phyloP scores from a whole-genome alignment of 2,329 filamentous ascomycete species.

The Alternaria incomplexa region DNA sequence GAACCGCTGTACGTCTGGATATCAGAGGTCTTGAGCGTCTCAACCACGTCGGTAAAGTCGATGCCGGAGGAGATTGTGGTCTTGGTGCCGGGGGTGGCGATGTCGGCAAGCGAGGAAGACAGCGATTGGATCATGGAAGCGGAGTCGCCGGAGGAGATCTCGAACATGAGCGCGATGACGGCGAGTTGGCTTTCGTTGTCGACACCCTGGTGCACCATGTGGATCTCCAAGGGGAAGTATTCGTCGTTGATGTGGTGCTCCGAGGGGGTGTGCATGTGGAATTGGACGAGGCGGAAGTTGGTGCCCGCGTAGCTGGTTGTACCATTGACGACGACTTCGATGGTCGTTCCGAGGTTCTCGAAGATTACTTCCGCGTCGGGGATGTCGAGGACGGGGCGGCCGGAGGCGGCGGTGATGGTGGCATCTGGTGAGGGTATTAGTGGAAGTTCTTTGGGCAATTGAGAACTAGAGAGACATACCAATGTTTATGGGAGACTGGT shows the following conservation, averaged over 20 bases:
- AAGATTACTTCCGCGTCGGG: constrained; percentile 56
- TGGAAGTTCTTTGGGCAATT: background rate
- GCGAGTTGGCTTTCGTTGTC: constrained; percentile 46
- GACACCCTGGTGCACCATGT: constrained; percentile 64
- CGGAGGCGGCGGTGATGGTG: constrained; percentile 37
- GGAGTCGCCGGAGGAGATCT: constrained; percentile 46
- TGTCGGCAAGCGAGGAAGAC: constrained; percentile 45
- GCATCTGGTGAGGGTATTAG: constrained; percentile 30
- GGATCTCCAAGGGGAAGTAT: constrained; percentile 57
- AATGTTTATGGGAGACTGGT: constrained; percentile 65
- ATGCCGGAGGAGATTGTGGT: constrained; percentile 45
- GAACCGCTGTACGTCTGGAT: constrained; percentile 63
- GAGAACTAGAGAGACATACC: constrained; percentile 27
- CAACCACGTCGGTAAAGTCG: constrained; percentile 52
- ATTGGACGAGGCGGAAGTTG: constrained; percentile 58
- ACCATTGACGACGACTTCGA: constrained; percentile 62
- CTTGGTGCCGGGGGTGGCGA: constrained; percentile 50
- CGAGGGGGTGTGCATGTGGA: constrained; percentile 67
- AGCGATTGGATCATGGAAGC: constrained; percentile 40
- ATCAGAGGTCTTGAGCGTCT: constrained; percentile 46
- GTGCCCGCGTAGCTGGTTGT: constrained; percentile 51
- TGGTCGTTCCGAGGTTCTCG: constrained; percentile 64
- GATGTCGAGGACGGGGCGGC: constrained; percentile 46
- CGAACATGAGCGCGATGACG: constrained; percentile 52
- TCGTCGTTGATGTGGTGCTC: constrained; percentile 63